Percentiles rank a stretch among this genome's conserved stretches.
phyloP scores from a whole-genome alignment of 2,329 filamentous ascomycete species.

The Fusarium redolens region DNA sequence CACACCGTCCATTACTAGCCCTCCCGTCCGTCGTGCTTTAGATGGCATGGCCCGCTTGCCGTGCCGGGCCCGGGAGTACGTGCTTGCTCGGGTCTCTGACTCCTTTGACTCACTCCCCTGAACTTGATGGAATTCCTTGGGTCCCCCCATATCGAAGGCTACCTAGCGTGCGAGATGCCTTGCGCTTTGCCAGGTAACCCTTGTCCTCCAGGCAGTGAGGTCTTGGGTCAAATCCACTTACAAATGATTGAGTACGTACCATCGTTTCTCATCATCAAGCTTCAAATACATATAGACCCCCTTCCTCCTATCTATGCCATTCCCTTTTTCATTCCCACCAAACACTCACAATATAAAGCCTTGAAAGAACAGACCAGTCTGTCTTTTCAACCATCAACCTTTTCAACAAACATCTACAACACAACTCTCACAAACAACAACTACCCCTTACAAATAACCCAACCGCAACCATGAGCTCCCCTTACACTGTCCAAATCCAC shows the following conservation, averaged over 20 bases:
- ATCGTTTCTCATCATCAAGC: constrained; percentile 31
- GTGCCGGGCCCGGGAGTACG: constrained; percentile 36
- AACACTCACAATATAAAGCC: constrained; percentile 29
- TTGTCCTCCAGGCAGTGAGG: constrained; percentile 37
- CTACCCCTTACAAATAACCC: constrained; percentile 12
- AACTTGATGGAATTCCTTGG: constrained; percentile 19
- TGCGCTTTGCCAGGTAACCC: constrained; percentile 33
- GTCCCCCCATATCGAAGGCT: constrained; percentile 29
- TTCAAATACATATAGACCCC: constrained; percentile 41
- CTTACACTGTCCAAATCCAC: constrained; percentile 49
- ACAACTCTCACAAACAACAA: constrained; percentile 15
- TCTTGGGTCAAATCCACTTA: constrained; percentile 35
- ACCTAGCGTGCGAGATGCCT: constrained; percentile 37
- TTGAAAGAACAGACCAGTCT: constrained; percentile 5
- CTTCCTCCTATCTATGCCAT: constrained; percentile 20
- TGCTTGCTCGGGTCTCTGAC: constrained; percentile 27
- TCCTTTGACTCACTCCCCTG: constrained; percentile 37
- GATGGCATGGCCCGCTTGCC: constrained; percentile 36
- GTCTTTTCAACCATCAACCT: background rate
- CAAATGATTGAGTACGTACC: constrained; percentile 39
- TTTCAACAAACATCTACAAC: constrained; percentile 12
- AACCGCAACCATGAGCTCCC: constrained; percentile 43
- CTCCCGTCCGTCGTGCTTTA: constrained; percentile 36
- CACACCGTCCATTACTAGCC: constrained; percentile 33
- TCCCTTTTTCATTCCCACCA: constrained; percentile 22